Evolutionary conservation across 768 basidiomycete species (phyloP).

Genomic region (Leccinum longicurvipes): DNA sequence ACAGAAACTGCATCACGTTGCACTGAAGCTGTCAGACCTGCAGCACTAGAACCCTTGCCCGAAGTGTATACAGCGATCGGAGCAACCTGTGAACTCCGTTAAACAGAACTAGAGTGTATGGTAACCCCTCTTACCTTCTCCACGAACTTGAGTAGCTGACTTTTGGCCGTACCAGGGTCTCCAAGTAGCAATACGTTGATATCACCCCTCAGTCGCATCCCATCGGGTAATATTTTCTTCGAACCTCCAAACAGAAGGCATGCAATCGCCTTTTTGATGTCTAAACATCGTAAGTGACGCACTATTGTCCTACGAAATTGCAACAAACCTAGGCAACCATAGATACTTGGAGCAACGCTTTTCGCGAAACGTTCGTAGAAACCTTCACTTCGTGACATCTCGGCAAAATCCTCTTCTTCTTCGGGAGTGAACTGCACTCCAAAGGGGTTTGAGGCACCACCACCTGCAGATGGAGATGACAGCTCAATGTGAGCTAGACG

Average conservation of each 20-base stretch:
- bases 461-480: conserved; percentile 71
- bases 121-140: conserved; percentile 63
- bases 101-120: background rate
- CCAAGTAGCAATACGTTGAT: conserved; percentile 96
- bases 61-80: conserved; percentile 98
- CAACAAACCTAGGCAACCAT: conserved; percentile 77
- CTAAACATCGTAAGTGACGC: conserved; percentile 39
- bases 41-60: conserved; percentile 97
- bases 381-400: conserved; percentile 82
- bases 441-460: conserved; percentile 77
- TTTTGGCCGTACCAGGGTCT: conserved; percentile 98
- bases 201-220: conserved; percentile 94
- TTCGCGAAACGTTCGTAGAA: conserved; percentile 93
- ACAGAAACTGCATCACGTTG: conserved; percentile 92
- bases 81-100: conserved; percentile 60
- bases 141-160: conserved; percentile 96
- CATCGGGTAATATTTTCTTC: conserved; percentile 95
- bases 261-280: conserved; percentile 97
- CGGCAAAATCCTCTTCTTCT: conserved; percentile 95
- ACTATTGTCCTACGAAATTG: background rate
- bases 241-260: conserved; percentile 97
- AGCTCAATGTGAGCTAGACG: conserved; percentile 90
- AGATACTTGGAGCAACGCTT: conserved; percentile 97
- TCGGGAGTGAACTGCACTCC: conserved; percentile 89
- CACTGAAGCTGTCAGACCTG: conserved; percentile 96